Evolutionary conservation across 495 filamentous ascomycete species (phyloP), one percentile per base, ranked within the genome.

Genomic region (Articulospora tetracladia): DNA sequence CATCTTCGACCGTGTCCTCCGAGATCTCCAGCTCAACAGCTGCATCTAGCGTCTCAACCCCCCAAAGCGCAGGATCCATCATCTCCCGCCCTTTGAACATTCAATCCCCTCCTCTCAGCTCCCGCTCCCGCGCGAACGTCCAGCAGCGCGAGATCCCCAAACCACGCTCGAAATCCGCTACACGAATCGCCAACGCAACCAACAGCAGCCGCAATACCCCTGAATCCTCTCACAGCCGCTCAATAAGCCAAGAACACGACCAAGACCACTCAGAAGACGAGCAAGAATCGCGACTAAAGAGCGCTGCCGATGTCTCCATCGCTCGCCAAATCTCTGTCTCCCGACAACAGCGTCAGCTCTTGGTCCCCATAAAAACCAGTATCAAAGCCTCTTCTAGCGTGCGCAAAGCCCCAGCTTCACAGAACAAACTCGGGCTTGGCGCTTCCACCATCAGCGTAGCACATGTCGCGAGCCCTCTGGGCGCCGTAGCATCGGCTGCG

Each of bases 291-390:
- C 69, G 67, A 4, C 62, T 79, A 8, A 75, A 74, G 56, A 68
- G 72, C 8, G 73, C 80, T 22, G 80, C 82, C 7, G 80, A 86
- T 64, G 71, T 82, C 49, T 83, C 79, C 19, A 83, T 86, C 59
- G 82, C 83, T 1, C 68, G 83, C 11, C 80, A 84, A 65, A 82
- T 86, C 61, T 81, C 77, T 36, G 74, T 86, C 23, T 84, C 82
- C 28, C 66, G 79, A 34, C 76, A 80, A 65, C 82, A 84, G 70
- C 71, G 77, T 1, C 73, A 76, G 65, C 60, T 84, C 49, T 68
- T 85, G 8, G 48, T 66, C 12, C 67, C 67, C 24, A 64, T 64
- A 26, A 64, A 57, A 48, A 53, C 44, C 0, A 32, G 23, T 36
- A 15, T 59, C 17, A 58, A 62, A 36, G 20, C 48, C 7, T 30